Conservation (phyloP, 2,329 filamentous ascomycete genomes). For the Pseudogymnoascus sp. region DNA sequence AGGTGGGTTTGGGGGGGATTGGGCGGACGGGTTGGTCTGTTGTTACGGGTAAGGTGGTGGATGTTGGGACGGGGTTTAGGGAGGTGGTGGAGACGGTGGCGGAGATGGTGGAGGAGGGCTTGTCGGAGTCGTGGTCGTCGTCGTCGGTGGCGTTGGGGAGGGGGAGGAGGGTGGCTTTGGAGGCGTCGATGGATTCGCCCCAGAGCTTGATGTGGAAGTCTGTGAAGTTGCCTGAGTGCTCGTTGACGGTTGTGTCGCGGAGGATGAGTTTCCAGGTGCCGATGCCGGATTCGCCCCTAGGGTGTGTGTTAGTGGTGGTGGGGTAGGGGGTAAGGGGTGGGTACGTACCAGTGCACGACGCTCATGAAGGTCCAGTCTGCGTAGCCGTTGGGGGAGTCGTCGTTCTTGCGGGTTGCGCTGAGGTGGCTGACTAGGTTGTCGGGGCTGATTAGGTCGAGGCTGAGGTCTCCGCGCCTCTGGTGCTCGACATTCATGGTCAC, state of each 20-base stretch:
- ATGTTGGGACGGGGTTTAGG: constrained; percentile 39
- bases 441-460: constrained; percentile 84
- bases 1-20: constrained; percentile 34
- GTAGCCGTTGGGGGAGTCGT: constrained; percentile 65
- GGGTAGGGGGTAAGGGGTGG: background rate
- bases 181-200: constrained; percentile 76
- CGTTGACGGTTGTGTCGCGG: constrained; percentile 75
- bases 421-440: constrained; percentile 76
- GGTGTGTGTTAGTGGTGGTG: constrained; percentile 28
- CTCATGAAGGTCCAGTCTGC: constrained; percentile 98
- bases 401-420: constrained; percentile 64
- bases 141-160: constrained; percentile 80
- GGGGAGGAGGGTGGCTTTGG: constrained; percentile 66
- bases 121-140: constrained; percentile 63
- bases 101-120: constrained; percentile 55
- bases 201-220: constrained; percentile 94
- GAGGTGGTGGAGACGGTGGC: constrained; percentile 39
- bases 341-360: constrained; percentile 80
- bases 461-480: constrained; percentile 79
- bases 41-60: constrained; percentile 37
- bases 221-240: constrained; percentile 67
- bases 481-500: constrained; percentile 96
- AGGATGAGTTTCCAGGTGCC: constrained; percentile 89
- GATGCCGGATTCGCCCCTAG: constrained; percentile 76
- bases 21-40: constrained; percentile 60